phyloP scores from a whole-genome alignment of 768 basidiomycete genomes.

The Lyophyllum shimeji region DNA sequence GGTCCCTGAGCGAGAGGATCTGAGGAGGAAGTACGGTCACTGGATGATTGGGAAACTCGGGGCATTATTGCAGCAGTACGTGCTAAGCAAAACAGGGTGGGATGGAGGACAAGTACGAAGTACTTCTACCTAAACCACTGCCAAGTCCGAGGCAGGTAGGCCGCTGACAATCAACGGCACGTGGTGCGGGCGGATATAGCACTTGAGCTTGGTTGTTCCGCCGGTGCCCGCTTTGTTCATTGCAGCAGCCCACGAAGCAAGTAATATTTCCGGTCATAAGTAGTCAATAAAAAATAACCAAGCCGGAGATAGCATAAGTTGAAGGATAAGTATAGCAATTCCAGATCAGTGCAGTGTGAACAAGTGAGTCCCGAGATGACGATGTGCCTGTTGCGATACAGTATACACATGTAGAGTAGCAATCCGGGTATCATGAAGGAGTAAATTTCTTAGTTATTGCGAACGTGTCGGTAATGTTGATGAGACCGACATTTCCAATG shows the following conservation, averaged over 20 bases:
- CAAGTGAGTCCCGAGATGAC: not conserved
- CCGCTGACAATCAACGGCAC: conserved; percentile 10
- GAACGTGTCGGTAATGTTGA: conserved; percentile 48
- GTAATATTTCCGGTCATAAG: not conserved
- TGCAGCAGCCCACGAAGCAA: not conserved
- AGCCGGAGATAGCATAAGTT: not conserved
- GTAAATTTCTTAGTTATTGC: conserved; percentile 28
- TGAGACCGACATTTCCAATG: conserved; percentile 30
- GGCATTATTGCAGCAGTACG: conserved; percentile 33
- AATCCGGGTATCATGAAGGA: conserved; percentile 18
- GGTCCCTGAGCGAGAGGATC: conserved; percentile 25
- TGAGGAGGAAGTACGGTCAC: conserved; percentile 24
- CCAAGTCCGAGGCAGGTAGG: not conserved
- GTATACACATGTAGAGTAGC: no score
- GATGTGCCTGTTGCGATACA: conserved; percentile 6
- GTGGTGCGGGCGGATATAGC: conserved; percentile 14
- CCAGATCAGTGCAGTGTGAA: not conserved
- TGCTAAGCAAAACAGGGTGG: conserved; percentile 2
- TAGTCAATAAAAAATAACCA: not conserved
- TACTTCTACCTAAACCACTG: not conserved
- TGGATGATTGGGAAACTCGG: conserved; percentile 29
- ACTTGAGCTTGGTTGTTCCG: not conserved
- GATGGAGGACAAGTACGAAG: not conserved
- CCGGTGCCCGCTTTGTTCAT: not conserved
- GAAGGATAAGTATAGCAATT: conserved; percentile 12